Evolutionary conservation across 2,329 filamentous ascomycete genomes (phyloP), one percentile per base, ranked within the genome.

Genomic region (Trichoderma afroharzianum): DNA sequence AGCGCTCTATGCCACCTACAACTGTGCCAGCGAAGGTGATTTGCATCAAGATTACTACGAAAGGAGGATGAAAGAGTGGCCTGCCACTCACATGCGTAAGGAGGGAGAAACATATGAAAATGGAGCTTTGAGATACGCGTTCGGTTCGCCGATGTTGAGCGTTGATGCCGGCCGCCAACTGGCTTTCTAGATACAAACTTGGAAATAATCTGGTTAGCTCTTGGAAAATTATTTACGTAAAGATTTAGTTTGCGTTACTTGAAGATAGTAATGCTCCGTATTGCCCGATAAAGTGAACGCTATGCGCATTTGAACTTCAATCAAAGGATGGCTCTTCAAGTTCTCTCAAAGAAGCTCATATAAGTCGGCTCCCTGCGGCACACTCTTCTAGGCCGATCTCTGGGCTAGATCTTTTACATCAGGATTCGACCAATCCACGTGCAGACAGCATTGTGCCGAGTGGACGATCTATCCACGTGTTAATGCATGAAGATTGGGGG

Each of bases 1-100:
- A 39, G 63, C 63, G 4, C 63, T 66, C 63, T 66, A 66, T 15
- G 63, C 63, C n/a, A 66, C 63, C 7, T 66, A 66, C 15, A 66
- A 57, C 36, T 30, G 14, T 11, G n/a, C 63, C 1, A 66, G 63
- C 2, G 63, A 66, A 28, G 63, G 63, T 6, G 47, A 66, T 55
- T 57, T 66, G 6, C 63, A 66, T 26, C 47, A 28, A 3, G 63
- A 55, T 6, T 66, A 66, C 28, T 66, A 66, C 3, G 63, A 66
- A 28, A 30, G 36, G 6, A 53, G 63, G 21, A 66, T 39, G 47
- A 57, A 66, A 9, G 63, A 66, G 15, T 66, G 63, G 63, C 63
- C 63, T 4, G 63, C 63, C 7, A 66, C 63, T 21, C 47, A 66
- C 9, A 66, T 39, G 63, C 63, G 63, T 11, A 55, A 39, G 26